Evolutionary conservation across 768 basidiomycete genomes (phyloP).

Genomic region (Sporobolomyces phaffii): DNA sequence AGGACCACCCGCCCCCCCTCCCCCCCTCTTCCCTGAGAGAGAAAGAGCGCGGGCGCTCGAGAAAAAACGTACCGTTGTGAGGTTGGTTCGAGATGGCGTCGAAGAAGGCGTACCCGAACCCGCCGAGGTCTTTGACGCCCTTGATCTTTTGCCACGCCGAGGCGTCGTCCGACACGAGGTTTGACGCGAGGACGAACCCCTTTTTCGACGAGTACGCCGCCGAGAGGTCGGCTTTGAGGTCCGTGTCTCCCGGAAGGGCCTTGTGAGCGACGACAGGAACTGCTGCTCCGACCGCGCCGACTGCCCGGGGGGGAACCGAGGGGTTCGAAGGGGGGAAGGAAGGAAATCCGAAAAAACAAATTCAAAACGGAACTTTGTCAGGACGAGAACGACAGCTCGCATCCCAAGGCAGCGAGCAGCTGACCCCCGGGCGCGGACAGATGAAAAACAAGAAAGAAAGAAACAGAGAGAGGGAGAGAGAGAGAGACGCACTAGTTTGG

Average conservation of each 20-base stretch:
- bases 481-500: slow-evolving; percentile 20
- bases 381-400: too few species aligned
- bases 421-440: too few species aligned
- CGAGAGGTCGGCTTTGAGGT: slow-evolving; percentile 42
- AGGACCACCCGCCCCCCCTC: too few species aligned
- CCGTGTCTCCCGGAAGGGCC: slow-evolving; percentile 46
- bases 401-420: too few species aligned
- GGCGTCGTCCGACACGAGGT: slow-evolving; percentile 28
- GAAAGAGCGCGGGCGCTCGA: not conserved
- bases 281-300: slow-evolving; percentile 62
- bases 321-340: not conserved
- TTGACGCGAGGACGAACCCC: slow-evolving; percentile 47
- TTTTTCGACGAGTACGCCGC: slow-evolving; percentile 39
- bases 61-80: slow-evolving; percentile 48
- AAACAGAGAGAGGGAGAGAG: too few species aligned
- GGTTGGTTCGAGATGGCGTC: slow-evolving; percentile 48
- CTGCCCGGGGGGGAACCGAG: too few species aligned
- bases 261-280: slow-evolving; percentile 47
- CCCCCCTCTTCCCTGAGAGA: too few species aligned
- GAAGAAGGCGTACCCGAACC: slow-evolving; percentile 45
- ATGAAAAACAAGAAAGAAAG: too few species aligned
- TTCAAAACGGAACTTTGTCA: too few species aligned
- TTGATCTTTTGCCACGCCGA: slow-evolving; percentile 36
- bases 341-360: too few species aligned
- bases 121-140: slow-evolving; percentile 42